Percentiles rank a stretch among this genome's conserved stretches.
Conservation (phyloP, 140 eudicot genomes). For the Artemisia princeps region DNA sequence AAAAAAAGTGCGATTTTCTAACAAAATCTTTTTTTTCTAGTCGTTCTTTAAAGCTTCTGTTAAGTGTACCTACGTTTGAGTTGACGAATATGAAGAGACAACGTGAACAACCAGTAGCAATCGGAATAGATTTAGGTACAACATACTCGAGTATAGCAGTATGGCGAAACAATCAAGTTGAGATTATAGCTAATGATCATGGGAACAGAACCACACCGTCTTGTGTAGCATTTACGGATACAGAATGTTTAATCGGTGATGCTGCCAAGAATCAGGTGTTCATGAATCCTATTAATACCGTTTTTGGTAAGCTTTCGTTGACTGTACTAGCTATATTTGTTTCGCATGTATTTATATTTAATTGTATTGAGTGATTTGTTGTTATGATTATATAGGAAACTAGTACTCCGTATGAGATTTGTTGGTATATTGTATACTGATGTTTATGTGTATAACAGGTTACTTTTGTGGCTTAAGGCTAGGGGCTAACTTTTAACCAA, state of each 20-base stretch:
- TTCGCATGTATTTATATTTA: too few species aligned
- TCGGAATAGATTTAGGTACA: slow-evolving; percentile 29
- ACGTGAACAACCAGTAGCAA: not conserved
- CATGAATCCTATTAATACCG: slow-evolving; percentile 22
- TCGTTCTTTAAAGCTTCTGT: too few species aligned
- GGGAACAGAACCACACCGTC: slow-evolving; percentile 32
- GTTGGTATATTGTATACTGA: too few species aligned
- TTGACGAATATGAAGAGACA: too few species aligned
- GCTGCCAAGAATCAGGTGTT: slow-evolving; percentile 30
- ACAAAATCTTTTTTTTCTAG: too few species aligned
- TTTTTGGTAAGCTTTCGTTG: slow-evolving; percentile 11
- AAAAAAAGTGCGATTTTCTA: too few species aligned
- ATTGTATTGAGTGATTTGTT: too few species aligned
- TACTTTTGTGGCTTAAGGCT: too few species aligned
- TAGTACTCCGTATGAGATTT: too few species aligned
- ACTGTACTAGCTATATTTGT: not conserved
- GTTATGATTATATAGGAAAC: too few species aligned
- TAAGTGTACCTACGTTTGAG: too few species aligned
- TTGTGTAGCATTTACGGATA: slow-evolving; percentile 26
- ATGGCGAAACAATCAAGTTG: slow-evolving; percentile 26
- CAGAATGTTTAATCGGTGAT: slow-evolving; percentile 25
- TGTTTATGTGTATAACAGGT: too few species aligned
- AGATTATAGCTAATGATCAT: slow-evolving; percentile 28
- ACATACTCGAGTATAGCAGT: slow-evolving; percentile 29
- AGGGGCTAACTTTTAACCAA: not conserved